Conservation (phyloP, 352 stramenopile species). For the Globisporangium solare region DNA sequence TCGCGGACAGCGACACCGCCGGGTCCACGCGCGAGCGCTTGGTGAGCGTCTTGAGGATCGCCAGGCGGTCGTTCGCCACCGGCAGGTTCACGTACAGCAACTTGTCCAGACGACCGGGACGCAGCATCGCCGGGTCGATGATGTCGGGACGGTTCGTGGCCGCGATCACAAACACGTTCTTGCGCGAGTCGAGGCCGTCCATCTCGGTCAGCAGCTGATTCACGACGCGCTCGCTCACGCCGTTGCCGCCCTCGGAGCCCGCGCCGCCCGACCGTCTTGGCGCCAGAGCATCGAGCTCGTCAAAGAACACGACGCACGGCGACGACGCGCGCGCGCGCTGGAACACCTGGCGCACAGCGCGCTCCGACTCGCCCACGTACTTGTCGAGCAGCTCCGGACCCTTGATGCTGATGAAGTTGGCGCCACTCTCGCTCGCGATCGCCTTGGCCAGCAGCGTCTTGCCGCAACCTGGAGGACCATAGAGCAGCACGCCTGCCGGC, state of each 20-base stretch:
- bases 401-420: slow-evolving; percentile 99
- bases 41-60: slow-evolving; percentile 92
- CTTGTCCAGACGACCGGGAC: slow-evolving; percentile 97
- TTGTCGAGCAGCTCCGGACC: slow-evolving; percentile 99
- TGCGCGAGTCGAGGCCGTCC: slow-evolving; percentile 95
- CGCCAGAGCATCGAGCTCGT: slow-evolving; percentile 98
- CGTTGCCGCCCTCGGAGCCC: slow-evolving; percentile 71
- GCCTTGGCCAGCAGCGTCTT: slow-evolving; percentile 99
- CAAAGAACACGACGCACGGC: slow-evolving; percentile 99
- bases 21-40: slow-evolving; percentile 60
- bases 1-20: slow-evolving; percentile 83
- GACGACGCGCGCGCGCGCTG: slow-evolving; percentile 95
- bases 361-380: slow-evolving; percentile 98
- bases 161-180: slow-evolving; percentile 96
- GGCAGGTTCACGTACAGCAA: slow-evolving; percentile 98
- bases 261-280: slow-evolving; percentile 84
- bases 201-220: slow-evolving; percentile 99
- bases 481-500: slow-evolving; percentile 96
- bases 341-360: slow-evolving; percentile 95
- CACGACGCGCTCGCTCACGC: slow-evolving; percentile 92
- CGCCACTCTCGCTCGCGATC: slow-evolving; percentile 96
- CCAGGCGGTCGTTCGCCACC: slow-evolving; percentile 48
- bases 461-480: slow-evolving; percentile 96
- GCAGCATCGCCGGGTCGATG: slow-evolving; percentile 99
- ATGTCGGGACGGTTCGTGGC: slow-evolving; percentile 97